Conservation (phyloP, 306 rosid genomes). For the Arachis stenosperma region DNA sequence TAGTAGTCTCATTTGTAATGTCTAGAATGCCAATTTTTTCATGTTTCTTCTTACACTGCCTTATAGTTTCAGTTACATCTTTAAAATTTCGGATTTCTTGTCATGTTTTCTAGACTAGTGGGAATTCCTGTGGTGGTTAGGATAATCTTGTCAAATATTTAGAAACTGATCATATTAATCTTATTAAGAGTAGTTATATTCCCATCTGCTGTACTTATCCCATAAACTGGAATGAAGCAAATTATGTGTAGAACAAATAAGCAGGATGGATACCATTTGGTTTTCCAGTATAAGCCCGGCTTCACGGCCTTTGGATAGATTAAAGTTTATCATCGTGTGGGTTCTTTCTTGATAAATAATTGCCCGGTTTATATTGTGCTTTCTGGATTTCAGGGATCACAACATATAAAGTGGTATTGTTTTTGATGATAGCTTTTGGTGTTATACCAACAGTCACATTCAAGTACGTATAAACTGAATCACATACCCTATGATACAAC, state of each 20-base stretch:
- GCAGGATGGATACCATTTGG: slow-evolving; percentile 15
- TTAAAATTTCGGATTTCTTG: background rate
- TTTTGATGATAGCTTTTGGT: slow-evolving; percentile 72
- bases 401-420: slow-evolving; percentile 53
- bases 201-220: background rate
- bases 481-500: background rate
- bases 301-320: background rate
- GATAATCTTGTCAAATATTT: slow-evolving; percentile 9
- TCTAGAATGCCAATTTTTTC: background rate
- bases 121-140: slow-evolving; percentile 17
- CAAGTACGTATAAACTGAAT: slow-evolving; percentile 63
- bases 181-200: background rate
- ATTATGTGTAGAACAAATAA: slow-evolving; percentile 14
- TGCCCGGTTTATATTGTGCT: slow-evolving; percentile 33
- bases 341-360: slow-evolving; percentile 18
- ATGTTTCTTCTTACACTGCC: background rate
- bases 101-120: background rate
- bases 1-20: background rate
- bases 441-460: slow-evolving; percentile 73
- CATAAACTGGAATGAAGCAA: slow-evolving; percentile 25
- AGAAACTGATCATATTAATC: background rate
- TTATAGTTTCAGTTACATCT: slow-evolving; percentile 11
- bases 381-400: slow-evolving; percentile 60
- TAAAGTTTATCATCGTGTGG: slow-evolving; percentile 16
- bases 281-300: slow-evolving; percentile 3